phyloP scores from a whole-genome alignment of 768 basidiomycete species.

The Lactarius evosmus region DNA sequence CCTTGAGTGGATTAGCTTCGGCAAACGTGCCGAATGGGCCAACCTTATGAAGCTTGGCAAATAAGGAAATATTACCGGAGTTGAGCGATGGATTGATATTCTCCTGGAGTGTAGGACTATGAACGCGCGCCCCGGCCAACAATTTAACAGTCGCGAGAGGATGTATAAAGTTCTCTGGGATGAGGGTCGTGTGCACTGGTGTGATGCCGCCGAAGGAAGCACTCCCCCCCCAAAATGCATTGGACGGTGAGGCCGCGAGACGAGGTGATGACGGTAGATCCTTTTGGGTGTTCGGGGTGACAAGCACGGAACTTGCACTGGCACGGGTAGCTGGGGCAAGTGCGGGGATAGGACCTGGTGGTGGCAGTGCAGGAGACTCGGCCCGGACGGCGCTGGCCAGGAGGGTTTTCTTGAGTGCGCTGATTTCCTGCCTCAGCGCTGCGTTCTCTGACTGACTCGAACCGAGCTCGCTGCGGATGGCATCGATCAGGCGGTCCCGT shows the following conservation, averaged over 20 bases:
- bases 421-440: slow-evolving; percentile 75
- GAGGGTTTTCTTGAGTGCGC: slow-evolving; percentile 68
- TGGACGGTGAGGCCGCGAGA: slow-evolving; percentile 37
- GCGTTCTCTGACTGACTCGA: slow-evolving; percentile 76
- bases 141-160: slow-evolving; percentile 20
- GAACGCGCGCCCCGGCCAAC: slow-evolving; percentile 25
- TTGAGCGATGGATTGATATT: slow-evolving; percentile 78
- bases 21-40: slow-evolving; percentile 71
- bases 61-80: slow-evolving; percentile 35
- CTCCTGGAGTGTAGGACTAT: slow-evolving; percentile 49
- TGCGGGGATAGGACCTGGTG: slow-evolving; percentile 42
- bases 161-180: slow-evolving; percentile 51
- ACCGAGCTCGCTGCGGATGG: slow-evolving; percentile 81
- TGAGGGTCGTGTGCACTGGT: slow-evolving; percentile 78
- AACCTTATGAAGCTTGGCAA: slow-evolving; percentile 33
- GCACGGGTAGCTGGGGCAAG: slow-evolving; percentile 25
- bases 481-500: slow-evolving; percentile 85
- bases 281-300: slow-evolving; percentile 74
- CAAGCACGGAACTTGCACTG: slow-evolving; percentile 35
- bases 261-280: slow-evolving; percentile 67
- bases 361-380: slow-evolving; percentile 43
- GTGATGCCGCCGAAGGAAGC: slow-evolving; percentile 65
- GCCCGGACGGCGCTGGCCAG: slow-evolving; percentile 58
- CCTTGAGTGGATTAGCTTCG: slow-evolving; percentile 77
- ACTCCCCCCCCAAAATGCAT: slow-evolving; percentile 77